Evolutionary conservation across 371 early-diverging fungal genomes (phyloP).

Genomic region (Paramicrosporidium saccamoebae): DNA sequence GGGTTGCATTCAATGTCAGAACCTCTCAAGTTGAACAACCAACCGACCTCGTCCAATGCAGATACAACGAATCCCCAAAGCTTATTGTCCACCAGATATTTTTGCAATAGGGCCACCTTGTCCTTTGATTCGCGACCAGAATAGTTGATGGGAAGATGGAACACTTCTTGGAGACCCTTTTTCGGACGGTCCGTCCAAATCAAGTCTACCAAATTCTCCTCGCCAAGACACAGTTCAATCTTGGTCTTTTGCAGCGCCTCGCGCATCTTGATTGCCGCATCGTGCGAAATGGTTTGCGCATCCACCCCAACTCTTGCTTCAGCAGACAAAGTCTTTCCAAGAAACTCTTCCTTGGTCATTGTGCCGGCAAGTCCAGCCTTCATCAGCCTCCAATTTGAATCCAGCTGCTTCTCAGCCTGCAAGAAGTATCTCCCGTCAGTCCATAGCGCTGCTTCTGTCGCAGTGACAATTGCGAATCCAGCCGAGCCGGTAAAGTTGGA

Average conservation of each 20-base stretch:
- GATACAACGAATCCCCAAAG: conserved; percentile 35
- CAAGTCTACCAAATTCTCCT: conserved; percentile 33
- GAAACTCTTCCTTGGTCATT: conserved; percentile 58
- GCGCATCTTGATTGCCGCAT: conserved; percentile 19
- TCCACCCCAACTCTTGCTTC: conserved; percentile 50
- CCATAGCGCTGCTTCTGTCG: conserved; percentile 36
- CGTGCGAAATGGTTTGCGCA: conserved; percentile 34
- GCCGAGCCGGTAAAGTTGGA: conserved; percentile 94
- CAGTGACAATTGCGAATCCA: conserved; percentile 40
- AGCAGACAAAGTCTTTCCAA: conserved; percentile 21
- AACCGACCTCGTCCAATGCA: conserved; percentile 63
- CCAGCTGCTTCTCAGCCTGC: conserved; percentile 77
- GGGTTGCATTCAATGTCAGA: conserved; percentile 88
- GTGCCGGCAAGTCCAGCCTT: conserved; percentile 56
- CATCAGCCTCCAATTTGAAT: conserved; percentile 63
- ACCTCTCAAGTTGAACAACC: conserved; percentile 95
- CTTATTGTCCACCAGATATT: conserved; percentile 14
- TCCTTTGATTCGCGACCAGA: conserved; percentile 16
- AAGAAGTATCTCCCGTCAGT: conserved; percentile 96
- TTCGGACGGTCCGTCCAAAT: conserved; percentile 42
- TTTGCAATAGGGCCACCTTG: conserved; percentile 21
- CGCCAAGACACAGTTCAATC: conserved; percentile 14
- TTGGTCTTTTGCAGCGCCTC: conserved; percentile 12
- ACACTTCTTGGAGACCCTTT: conserved; percentile 17
- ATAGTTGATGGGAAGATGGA: conserved; percentile 24